A percentile compares a stretch with the other conserved stretches of the same genome.
These are phyloP conservation scores for Artemisia annua DNA, from an alignment of 129 eudicot genomes.

Conservation along the genomic window DNA sequence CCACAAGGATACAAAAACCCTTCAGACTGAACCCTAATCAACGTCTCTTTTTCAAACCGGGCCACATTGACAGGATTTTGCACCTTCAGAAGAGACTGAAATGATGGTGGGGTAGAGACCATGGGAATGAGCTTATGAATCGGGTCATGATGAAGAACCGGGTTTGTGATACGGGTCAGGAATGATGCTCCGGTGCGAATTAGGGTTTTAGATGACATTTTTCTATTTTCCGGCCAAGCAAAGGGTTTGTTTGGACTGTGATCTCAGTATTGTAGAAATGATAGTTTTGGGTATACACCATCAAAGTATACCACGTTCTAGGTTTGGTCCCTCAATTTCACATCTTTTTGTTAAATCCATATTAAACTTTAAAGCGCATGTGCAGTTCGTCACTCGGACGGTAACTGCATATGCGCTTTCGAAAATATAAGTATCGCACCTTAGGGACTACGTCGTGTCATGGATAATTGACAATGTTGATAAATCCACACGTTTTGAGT, in stretches of 20 bases:
- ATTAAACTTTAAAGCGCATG: too few relatives aligned
- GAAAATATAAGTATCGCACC: too few relatives aligned
- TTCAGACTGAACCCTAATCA: conserved; percentile 33
- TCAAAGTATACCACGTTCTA: neutral
- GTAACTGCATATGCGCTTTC: too few relatives aligned
- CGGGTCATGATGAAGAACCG: conserved; percentile 15
- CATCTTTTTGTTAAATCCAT: too few relatives aligned
- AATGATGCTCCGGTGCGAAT: conserved; percentile 64
- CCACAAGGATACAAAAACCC: conserved; percentile 67
- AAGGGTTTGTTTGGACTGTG: conserved; percentile 9
- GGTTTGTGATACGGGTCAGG: conserved; percentile 43
- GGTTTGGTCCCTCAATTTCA: too few relatives aligned
- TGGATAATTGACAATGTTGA: too few relatives aligned
- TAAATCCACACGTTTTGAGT: too few relatives aligned
- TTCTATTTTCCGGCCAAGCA: conserved; percentile 19
- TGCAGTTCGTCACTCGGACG: too few relatives aligned
- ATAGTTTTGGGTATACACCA: conserved; percentile 5
- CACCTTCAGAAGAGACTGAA: conserved; percentile 35
- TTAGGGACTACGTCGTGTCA: too few relatives aligned
- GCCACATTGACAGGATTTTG: conserved; percentile 24
- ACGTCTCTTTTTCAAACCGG: conserved; percentile 27
- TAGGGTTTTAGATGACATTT: conserved; percentile 82
- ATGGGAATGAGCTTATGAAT: conserved; percentile 28
- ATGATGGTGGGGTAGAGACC: conserved; percentile 32
- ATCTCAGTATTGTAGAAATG: conserved; percentile 17